Evolutionary conservation across 2,329 filamentous ascomycete genomes (phyloP).

Genomic region (Microsporum ferrugineum): DNA sequence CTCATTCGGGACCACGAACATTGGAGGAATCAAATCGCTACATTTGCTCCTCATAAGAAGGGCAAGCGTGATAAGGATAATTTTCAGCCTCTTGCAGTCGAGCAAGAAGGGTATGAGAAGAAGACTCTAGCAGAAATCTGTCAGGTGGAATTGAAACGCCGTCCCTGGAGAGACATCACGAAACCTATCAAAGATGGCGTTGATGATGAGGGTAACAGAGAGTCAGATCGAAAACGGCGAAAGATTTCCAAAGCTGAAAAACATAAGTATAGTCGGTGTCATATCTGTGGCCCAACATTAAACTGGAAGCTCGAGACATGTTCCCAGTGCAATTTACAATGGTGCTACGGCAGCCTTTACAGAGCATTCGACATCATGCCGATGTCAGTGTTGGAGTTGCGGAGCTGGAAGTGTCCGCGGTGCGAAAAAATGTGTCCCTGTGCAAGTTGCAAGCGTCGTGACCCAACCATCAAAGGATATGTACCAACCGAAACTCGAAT

Average conservation of each 20-base stretch:
- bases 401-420: constrained; percentile 78
- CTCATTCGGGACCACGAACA: constrained; percentile 65
- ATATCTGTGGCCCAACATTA: constrained; percentile 68
- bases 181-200: constrained; percentile 39
- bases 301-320: constrained; percentile 79
- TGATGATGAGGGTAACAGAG: constrained; percentile 41
- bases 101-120: constrained; percentile 53
- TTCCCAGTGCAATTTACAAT: constrained; percentile 60
- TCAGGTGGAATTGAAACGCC: constrained; percentile 67
- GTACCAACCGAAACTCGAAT: constrained; percentile 76
- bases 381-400: constrained; percentile 65
- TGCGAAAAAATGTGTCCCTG: constrained; percentile 83
- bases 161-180: constrained; percentile 74
- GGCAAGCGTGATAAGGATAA: constrained; percentile 46
- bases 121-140: constrained; percentile 88
- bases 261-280: constrained; percentile 50
- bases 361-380: constrained; percentile 86
- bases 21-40: constrained; percentile 70
- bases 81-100: constrained; percentile 51
- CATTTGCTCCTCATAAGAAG: constrained; percentile 55
- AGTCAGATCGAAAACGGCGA: constrained; percentile 50
- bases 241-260: constrained; percentile 43
- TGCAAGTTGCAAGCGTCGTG: constrained; percentile 56
- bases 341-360: constrained; percentile 89
- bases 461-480: constrained; percentile 61